Percentiles rank a stretch among this genome's conserved stretches.
Evolutionary conservation across 768 basidiomycete genomes (phyloP).

Genomic region (Phaeolepiota aurea): DNA sequence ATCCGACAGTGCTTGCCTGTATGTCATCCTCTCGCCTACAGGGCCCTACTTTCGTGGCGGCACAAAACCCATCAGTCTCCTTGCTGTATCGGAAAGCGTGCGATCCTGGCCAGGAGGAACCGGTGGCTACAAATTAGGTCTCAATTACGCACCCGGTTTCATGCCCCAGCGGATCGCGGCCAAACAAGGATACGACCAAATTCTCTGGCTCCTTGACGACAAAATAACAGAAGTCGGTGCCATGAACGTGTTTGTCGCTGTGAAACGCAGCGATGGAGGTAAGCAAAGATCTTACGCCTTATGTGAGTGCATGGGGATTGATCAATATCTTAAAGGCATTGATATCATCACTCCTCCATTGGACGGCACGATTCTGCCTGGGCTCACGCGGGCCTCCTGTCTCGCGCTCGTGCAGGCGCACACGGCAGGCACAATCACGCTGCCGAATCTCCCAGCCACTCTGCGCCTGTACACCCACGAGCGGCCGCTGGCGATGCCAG

Average conservation of each 20-base stretch:
- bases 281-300: conserved; percentile 10
- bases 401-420: conserved; percentile 60
- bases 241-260: conserved; percentile 77
- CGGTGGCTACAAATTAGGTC: conserved; percentile 70
- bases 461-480: conserved; percentile 42
- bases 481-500: conserved; percentile 47
- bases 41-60: conserved; percentile 73
- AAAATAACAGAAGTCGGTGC: conserved; percentile 57
- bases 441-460: conserved; percentile 31
- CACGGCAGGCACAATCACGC: conserved; percentile 29
- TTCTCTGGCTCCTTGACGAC: conserved; percentile 69
- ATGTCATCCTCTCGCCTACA: conserved; percentile 61
- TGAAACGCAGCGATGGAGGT: conserved; percentile 53
- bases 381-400: conserved; percentile 80
- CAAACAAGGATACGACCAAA: conserved; percentile 64
- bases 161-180: conserved; percentile 59
- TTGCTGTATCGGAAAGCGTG: conserved; percentile 30
- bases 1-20: conserved; percentile 68
- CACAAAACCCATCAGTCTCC: conserved; percentile 44
- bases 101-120: conserved; percentile 57
- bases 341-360: conserved; percentile 80
- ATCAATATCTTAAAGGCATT: conserved; percentile 31
- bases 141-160: conserved; percentile 58
- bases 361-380: conserved; percentile 83
- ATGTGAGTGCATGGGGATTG: background rate